Percentiles rank a stretch among this genome's conserved stretches.
Conservation (phyloP, 192 early-diverging fungal species). For the Rhizophlyctis rosea region DNA sequence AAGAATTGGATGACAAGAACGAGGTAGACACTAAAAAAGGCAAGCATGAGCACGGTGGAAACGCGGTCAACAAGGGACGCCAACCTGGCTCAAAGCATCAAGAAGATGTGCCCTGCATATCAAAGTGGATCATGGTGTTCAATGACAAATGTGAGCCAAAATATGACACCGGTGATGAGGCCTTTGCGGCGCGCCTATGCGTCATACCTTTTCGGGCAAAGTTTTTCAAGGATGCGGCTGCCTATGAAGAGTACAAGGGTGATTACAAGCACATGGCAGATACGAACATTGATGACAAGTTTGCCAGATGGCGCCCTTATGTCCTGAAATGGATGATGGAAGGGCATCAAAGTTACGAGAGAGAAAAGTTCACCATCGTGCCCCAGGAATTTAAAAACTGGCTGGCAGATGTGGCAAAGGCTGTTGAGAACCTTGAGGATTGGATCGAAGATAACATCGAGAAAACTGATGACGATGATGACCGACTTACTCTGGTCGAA, state of each 20-base stretch:
- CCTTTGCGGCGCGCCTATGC: conserved; percentile 1
- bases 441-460: conserved; percentile 14
- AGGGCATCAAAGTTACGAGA: conserved; percentile 5
- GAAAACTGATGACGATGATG: conserved; percentile 3
- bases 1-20: conserved; percentile 12
- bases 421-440: conserved; percentile 13
- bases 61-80: not conserved
- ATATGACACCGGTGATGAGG: conserved; percentile 12
- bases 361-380: conserved; percentile 6
- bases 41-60: conserved; percentile 14
- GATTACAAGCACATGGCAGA: conserved; percentile 14
- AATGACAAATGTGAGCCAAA: conserved; percentile 17
- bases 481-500: not conserved
- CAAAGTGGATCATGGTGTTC: conserved; percentile 13
- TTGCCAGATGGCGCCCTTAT: conserved; percentile 15
- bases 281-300: conserved; percentile 9
- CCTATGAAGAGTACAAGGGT: conserved; percentile 5
- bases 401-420: conserved; percentile 10
- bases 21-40: conserved; percentile 4
- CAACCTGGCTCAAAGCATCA: not conserved
- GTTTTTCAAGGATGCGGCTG: too few species aligned
- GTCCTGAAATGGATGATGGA: conserved; percentile 14
- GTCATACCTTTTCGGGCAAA: conserved; percentile 15
- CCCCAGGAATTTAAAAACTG: conserved; percentile 14
- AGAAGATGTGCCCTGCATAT: not conserved